phyloP scores from a whole-genome alignment of 2,329 filamentous ascomycete species.

The Cladophialophora exuberans region DNA sequence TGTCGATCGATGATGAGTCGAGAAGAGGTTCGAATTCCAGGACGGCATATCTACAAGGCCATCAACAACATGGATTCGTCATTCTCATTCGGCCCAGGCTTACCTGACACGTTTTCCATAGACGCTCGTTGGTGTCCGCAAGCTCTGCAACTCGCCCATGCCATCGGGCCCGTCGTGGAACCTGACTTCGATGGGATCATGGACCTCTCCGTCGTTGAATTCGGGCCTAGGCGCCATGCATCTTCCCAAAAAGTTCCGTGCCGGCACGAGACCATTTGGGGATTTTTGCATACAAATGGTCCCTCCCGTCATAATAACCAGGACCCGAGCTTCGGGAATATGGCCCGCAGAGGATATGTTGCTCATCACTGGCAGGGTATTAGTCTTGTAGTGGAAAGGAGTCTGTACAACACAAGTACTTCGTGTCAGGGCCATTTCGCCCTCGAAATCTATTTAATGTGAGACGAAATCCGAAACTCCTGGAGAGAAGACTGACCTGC shows the following conservation, averaged over 20 bases:
- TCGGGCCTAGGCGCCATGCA: conserved; percentile 80
- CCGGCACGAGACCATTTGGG: conserved; percentile 76
- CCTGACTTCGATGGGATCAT: conserved; percentile 60
- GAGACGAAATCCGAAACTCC: not conserved
- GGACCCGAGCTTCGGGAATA: conserved; percentile 73
- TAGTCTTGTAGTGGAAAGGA: not conserved
- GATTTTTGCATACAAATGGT: conserved; percentile 89
- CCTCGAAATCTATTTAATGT: conserved; percentile 9
- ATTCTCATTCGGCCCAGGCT: too few species aligned
- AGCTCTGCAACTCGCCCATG: conserved; percentile 58
- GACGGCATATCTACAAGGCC: conserved; percentile 63
- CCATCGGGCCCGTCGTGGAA: conserved; percentile 53
- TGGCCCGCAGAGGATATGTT: conserved; percentile 20
- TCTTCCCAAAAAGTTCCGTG: conserved; percentile 76
- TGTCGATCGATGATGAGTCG: conserved; percentile 88
- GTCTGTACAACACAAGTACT: conserved; percentile 18
- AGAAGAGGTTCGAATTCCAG: conserved; percentile 83
- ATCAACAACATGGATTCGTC: too few species aligned
- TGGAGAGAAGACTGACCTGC: conserved; percentile 8
- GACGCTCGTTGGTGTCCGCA: conserved; percentile 78
- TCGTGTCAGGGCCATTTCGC: conserved; percentile 17
- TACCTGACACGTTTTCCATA: conserved; percentile 76
- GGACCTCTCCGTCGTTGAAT: conserved; percentile 77
- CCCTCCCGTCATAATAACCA: conserved; percentile 84
- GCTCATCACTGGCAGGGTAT: conserved; percentile 16